Base-by-base conservation (phyloP, 2,329 filamentous ascomycete species). In the Erysiphe neolycopersici region DNA sequence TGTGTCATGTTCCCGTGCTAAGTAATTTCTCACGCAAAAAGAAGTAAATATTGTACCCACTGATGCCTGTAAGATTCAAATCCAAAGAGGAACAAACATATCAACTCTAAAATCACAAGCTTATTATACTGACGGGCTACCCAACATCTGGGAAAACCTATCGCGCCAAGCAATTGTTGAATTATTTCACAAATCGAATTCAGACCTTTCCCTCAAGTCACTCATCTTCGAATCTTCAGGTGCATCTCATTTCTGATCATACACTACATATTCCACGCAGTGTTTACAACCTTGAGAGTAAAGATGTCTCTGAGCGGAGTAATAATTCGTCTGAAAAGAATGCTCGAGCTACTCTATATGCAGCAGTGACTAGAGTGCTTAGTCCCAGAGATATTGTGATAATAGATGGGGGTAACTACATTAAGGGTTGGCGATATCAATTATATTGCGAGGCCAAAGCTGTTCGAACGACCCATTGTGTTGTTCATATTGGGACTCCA, bases 391-490 rank as follows among this genome's bases (percentile, higher is more conserved):
- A 82, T 54, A 73, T 91, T 46, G 79, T 89, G 43, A 71, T 91
- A 40, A 70, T 83, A 14, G 81, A 91, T 56, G 74, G 76, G 1
- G 62, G 81, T 47, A 89, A 89, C 60, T 91, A 89, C 60, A 91
- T 91, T 62, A 89, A 89, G 59, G 82, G 81, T 33, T 89, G 80
- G 71, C 68, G 82, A 41, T 91, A 91, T 58, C 81, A 91, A 63
- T 64, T 91, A 18, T 78, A 77, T 58, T 87, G 81, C 62, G 81
- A 89, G 60, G 73, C 81, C 33, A 89, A 89, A 60, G 81, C 81
- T 41, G 62, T 80, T 44, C 64, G 75, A 48, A 89, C 81, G 3
- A 71, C 78, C 3, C 79, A 71, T 59, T 84, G 78, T 53, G 72
- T 89, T 45, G 63, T 89, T 48, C 73, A 76, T 58, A 63, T 77